Percentiles rank a stretch among this genome's conserved stretches.
phyloP scores from a whole-genome alignment of 192 early-diverging fungal species.

The Neocallimastix lanati region DNA sequence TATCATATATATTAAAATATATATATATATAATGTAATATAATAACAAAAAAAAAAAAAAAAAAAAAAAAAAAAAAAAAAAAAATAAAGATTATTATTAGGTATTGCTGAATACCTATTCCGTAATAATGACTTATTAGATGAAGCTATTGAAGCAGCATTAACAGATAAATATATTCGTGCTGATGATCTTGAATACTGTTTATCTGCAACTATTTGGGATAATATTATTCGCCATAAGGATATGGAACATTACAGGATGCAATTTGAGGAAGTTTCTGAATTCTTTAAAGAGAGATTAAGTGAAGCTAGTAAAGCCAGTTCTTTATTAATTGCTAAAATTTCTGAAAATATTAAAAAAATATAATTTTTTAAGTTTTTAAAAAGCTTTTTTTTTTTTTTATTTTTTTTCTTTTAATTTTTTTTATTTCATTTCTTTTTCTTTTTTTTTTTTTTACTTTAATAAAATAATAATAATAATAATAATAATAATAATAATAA shows the following conservation, averaged over 20 bases:
- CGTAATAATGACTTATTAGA: constrained; percentile 63
- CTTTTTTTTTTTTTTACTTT: no score
- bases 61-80: neutral
- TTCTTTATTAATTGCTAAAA: constrained; percentile 18
- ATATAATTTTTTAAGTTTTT: no score
- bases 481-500: no score
- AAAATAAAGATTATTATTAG: constrained; percentile 8
- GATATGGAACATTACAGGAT: constrained; percentile 64
- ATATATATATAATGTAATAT: no score
- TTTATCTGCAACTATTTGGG: constrained; percentile 82
- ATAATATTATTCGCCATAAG: constrained; percentile 67
- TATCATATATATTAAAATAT: no score
- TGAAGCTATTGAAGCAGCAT: constrained; percentile 65
- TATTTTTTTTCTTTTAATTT: no score
- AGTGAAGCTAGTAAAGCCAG: constrained; percentile 33
- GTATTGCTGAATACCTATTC: constrained; percentile 87
- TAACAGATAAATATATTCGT: constrained; percentile 52
- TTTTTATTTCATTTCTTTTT: no score
- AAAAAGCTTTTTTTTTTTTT: no score
- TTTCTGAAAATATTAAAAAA: neutral
- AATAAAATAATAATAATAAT: no score
- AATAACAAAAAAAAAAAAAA: no score
- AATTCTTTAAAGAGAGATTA: constrained; percentile 57
- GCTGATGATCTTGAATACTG: constrained; percentile 79
- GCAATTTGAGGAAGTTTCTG: constrained; percentile 64